These are phyloP conservation scores for Diaporthe velutina DNA, from an alignment of 2,329 filamentous ascomycete species.

Conservation along the genomic window DNA sequence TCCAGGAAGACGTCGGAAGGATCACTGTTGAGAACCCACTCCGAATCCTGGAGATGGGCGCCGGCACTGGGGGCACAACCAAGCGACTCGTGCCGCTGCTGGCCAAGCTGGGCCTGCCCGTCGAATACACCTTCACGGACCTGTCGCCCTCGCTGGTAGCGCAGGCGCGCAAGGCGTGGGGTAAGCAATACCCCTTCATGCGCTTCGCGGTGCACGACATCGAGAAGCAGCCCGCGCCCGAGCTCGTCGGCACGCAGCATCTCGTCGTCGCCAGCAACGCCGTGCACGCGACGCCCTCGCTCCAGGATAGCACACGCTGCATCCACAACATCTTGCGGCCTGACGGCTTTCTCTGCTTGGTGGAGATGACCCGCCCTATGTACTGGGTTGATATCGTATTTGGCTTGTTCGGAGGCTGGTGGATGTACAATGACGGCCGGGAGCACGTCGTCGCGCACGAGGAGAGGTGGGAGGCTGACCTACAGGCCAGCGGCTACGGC, in stretches of 20 bases:
- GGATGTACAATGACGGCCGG: slow-evolving; percentile 51
- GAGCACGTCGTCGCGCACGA: slow-evolving; percentile 42
- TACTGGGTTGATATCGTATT: slow-evolving; percentile 52
- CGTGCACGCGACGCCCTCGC: slow-evolving; percentile 50
- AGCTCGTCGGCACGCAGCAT: slow-evolving; percentile 46
- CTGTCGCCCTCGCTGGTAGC: slow-evolving; percentile 50
- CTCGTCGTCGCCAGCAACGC: slow-evolving; percentile 51
- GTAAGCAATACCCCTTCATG: slow-evolving; percentile 45
- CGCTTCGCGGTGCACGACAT: slow-evolving; percentile 48
- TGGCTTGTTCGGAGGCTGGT: slow-evolving; percentile 55
- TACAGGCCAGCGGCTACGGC: slow-evolving; percentile 46
- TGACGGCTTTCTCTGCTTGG: slow-evolving; percentile 50
- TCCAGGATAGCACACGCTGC: slow-evolving; percentile 42
- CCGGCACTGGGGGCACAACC: background rate
- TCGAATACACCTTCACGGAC: slow-evolving; percentile 57
- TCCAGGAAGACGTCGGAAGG: background rate
- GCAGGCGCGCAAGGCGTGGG: slow-evolving; percentile 45
- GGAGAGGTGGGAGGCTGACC: slow-evolving; percentile 43
- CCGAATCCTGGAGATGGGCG: slow-evolving; percentile 2
- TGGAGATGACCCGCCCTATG: slow-evolving; percentile 50
- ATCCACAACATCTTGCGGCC: slow-evolving; percentile 46
- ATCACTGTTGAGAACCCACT: background rate
- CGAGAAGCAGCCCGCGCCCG: slow-evolving; percentile 41
- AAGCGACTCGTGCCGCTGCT: slow-evolving; percentile 44
- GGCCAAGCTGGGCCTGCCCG: slow-evolving; percentile 43